Conservation (phyloP, 371 early-diverging fungal species). For the Rhizopus stolonifer region DNA sequence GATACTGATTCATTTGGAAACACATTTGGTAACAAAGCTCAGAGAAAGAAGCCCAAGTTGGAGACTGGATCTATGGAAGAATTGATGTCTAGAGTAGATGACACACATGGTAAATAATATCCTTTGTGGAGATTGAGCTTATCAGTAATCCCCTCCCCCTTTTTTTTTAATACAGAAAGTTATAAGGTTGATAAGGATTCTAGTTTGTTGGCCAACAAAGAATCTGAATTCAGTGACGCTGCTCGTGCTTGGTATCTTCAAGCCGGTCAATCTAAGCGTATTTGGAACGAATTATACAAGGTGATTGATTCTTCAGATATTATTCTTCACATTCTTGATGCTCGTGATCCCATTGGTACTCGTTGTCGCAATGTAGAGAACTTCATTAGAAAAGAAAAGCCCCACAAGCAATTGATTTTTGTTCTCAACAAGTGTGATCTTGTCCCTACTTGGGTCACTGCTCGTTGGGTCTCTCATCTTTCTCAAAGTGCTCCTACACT, state of each 20-base stretch:
- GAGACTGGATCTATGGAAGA: constrained; percentile 78
- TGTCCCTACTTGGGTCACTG: constrained; percentile 99
- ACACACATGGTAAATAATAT: constrained; percentile 49
- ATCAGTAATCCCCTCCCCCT: no score
- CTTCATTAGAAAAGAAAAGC: constrained; percentile 91
- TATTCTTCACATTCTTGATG: constrained; percentile 98
- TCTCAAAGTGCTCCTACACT: constrained; percentile 94
- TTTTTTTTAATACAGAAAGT: constrained; percentile 52
- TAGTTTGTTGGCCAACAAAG: constrained; percentile 71
- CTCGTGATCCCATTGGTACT: constrained; percentile 98
- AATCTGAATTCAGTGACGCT: constrained; percentile 70
- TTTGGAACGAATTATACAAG: constrained; percentile 99
- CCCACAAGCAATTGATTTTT: constrained; percentile 97
- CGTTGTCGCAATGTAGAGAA: constrained; percentile 92
- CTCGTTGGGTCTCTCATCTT: constrained; percentile 90
- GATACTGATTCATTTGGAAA: constrained; percentile 90
- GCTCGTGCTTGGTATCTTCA: constrained; percentile 85
- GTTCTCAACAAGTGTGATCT: constrained; percentile 99
- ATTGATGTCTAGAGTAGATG: constrained; percentile 69
- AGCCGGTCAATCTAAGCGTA: constrained; percentile 97
- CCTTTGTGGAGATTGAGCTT: neutral
- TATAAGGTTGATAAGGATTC: constrained; percentile 79
- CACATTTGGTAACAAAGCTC: constrained; percentile 93
- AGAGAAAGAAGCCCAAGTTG: constrained; percentile 93
- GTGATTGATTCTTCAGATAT: constrained; percentile 99